Evolutionary conservation across 2,329 filamentous ascomycete species (phyloP).

Genomic region (Hymenoscyphus albidus): DNA sequence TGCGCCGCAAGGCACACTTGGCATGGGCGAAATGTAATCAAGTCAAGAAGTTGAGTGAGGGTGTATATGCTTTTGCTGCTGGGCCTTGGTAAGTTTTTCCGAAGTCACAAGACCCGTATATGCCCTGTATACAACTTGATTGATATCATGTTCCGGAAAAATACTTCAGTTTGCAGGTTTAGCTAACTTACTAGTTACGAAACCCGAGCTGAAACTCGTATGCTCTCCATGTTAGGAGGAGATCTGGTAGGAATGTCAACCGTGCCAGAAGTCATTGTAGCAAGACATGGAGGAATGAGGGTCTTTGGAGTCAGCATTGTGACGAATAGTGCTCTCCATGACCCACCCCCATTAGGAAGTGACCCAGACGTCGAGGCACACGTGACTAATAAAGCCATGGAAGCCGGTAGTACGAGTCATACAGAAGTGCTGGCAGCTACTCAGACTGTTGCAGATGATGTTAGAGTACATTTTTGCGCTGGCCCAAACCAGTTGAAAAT

Average conservation of each 20-base stretch:
- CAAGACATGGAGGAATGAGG: constrained; percentile 58
- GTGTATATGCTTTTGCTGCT: constrained; percentile 22
- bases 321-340: constrained; percentile 60
- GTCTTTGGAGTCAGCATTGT: constrained; percentile 64
- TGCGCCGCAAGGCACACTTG: constrained; percentile 18
- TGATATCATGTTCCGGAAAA: background rate
- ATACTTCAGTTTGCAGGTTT: background rate
- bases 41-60: constrained; percentile 17
- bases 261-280: constrained; percentile 64
- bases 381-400: constrained; percentile 40
- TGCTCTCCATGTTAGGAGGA: constrained; percentile 57
- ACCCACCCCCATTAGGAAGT: constrained; percentile 55
- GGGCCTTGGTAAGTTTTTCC: constrained; percentile 19
- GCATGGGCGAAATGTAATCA: constrained; percentile 16
- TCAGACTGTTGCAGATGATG: constrained; percentile 52
- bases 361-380: constrained; percentile 37
- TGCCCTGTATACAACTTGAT: background rate
- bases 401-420: constrained; percentile 59
- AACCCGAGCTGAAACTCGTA: constrained; percentile 60
- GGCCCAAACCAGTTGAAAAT: background rate
- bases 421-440: constrained; percentile 62
- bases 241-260: constrained; percentile 70
- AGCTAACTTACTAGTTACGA: constrained; percentile 45
- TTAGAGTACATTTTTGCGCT: constrained; percentile 16
- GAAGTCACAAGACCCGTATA: background rate